Evolutionary conservation across 345 rosid genomes (phyloP).

Genomic region (Citrus sinensis): DNA sequence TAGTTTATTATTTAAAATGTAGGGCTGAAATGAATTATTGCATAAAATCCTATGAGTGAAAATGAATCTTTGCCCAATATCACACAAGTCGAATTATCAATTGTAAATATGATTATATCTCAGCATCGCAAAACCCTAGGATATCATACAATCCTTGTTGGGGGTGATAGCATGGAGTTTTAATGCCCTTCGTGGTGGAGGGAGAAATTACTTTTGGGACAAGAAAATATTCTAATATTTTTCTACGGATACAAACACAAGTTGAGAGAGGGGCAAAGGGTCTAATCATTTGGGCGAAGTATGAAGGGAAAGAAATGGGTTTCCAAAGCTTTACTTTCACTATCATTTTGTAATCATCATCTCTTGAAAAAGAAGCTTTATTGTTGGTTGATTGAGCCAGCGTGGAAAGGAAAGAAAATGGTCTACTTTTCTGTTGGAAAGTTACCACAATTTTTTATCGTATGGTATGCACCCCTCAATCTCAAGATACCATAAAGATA

Average conservation of each 20-base stretch:
- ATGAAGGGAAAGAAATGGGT: constrained; percentile 30
- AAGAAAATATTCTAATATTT: not conserved
- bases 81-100: too few species aligned
- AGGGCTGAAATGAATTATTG: too few species aligned
- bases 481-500: not conserved
- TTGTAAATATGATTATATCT: too few species aligned
- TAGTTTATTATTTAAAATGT: too few species aligned
- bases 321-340: constrained; percentile 30
- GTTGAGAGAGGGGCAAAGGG: constrained; percentile 16
- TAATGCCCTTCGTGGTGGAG: constrained; percentile 3
- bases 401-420: not conserved
- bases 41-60: too few species aligned
- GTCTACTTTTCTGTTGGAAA: not conserved
- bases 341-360: constrained; percentile 36
- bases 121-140: too few species aligned
- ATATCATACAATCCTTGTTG: not conserved
- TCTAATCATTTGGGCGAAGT: constrained; percentile 33
- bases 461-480: not conserved
- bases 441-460: not conserved
- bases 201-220: not conserved
- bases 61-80: too few species aligned
- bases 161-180: constrained; percentile 2
- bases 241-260: constrained; percentile 14
- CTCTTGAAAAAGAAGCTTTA: constrained; percentile 40
- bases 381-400: constrained; percentile 25